These are phyloP conservation scores for Aspergillus niger DNA, from an alignment of 2,329 filamentous ascomycete species.

Conservation along the genomic window DNA sequence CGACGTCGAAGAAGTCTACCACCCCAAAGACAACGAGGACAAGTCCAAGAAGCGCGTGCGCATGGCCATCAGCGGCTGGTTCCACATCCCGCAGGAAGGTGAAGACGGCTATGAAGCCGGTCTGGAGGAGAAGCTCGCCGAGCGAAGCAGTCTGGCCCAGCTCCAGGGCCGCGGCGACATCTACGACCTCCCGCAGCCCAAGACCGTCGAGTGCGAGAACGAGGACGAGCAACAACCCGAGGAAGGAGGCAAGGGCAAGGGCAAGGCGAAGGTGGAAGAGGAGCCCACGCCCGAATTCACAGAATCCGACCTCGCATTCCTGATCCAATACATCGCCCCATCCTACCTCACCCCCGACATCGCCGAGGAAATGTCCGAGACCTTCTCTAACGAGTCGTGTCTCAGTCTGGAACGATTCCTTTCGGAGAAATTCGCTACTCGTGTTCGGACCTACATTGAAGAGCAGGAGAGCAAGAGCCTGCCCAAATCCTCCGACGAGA, in stretches of 20 bases:
- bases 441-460: conserved; percentile 71
- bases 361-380: conserved; percentile 75
- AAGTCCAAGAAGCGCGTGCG: conserved; percentile 67
- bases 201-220: conserved; percentile 53
- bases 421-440: conserved; percentile 71
- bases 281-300: conserved; percentile 64
- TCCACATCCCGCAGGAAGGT: conserved; percentile 92
- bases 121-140: conserved; percentile 81
- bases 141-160: conserved; percentile 89
- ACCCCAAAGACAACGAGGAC: conserved; percentile 61
- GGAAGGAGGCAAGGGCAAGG: conserved; percentile 41
- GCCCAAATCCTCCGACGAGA: conserved; percentile 50
- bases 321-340: conserved; percentile 86
- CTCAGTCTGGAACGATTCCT: conserved; percentile 80
- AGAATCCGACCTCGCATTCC: conserved; percentile 80
- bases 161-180: conserved; percentile 87
- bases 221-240: conserved; percentile 34
- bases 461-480: conserved; percentile 59
- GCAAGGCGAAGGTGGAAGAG: conserved; percentile 43
- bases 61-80: conserved; percentile 99
- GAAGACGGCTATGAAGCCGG: conserved; percentile 90
- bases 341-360: conserved; percentile 92
- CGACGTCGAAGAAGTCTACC: conserved; percentile 97
- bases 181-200: conserved; percentile 76
- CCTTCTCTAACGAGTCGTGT: conserved; percentile 80